Conservation (phyloP, 2,329 filamentous ascomycete genomes). For the Alternaria panax region DNA sequence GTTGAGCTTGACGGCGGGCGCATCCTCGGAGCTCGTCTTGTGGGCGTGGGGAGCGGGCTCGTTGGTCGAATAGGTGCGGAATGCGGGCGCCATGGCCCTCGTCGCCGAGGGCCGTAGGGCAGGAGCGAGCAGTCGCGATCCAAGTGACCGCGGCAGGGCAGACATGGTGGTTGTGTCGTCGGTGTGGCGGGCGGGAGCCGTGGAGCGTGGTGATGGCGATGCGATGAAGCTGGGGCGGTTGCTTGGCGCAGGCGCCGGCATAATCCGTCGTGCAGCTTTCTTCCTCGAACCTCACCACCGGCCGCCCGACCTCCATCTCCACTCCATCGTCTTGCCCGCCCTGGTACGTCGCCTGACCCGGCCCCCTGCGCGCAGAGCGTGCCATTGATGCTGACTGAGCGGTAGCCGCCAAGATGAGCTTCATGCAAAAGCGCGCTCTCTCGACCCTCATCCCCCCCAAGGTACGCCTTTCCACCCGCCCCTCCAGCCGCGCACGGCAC, state of each 20-base stretch:
- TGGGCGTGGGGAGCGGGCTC: slow-evolving; percentile 20
- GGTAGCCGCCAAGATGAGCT: slow-evolving; percentile 79
- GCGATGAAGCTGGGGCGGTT: slow-evolving; percentile 26
- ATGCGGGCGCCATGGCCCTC: slow-evolving; percentile 32
- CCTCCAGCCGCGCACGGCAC: slow-evolving; percentile 28
- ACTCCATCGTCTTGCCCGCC: slow-evolving; percentile 47
- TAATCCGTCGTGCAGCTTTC: slow-evolving; percentile 41
- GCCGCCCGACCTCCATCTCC: slow-evolving; percentile 42
- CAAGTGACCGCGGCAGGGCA: slow-evolving; percentile 51
- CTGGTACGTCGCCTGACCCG: slow-evolving; percentile 37
- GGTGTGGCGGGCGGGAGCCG: slow-evolving; percentile 18
- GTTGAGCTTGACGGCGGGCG: slow-evolving; percentile 44
- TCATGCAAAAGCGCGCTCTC: slow-evolving; percentile 86
- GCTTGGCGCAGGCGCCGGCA: slow-evolving; percentile 33
- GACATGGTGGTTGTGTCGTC: slow-evolving; percentile 47
- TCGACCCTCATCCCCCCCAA: slow-evolving; percentile 99
- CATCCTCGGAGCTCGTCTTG: slow-evolving; percentile 48
- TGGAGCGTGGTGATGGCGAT: slow-evolving; percentile 29
- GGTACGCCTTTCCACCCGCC: slow-evolving; percentile 63
- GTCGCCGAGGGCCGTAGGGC: slow-evolving; percentile 36
- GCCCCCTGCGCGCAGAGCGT: slow-evolving; percentile 13
- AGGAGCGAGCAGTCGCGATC: slow-evolving; percentile 50
- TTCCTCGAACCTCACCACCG: slow-evolving; percentile 40
- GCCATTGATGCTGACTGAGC: slow-evolving; percentile 50
- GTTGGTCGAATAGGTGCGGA: slow-evolving; percentile 46